A percentile compares a stretch with the other conserved stretches of the same genome.
Conservation (phyloP, 257 asterid species). For the Mitragyna speciosa region DNA sequence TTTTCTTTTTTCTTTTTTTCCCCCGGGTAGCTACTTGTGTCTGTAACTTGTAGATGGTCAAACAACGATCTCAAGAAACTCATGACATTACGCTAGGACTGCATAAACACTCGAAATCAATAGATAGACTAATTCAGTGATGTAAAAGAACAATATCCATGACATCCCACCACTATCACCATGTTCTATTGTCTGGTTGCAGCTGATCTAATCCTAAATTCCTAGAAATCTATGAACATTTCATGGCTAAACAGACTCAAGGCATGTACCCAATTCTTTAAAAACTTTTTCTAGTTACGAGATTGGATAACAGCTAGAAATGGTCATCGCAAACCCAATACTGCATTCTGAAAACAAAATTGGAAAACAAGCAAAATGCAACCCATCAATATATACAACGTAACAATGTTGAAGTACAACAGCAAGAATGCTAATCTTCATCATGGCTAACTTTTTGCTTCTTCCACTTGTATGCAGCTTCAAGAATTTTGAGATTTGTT, state of each 20-base stretch:
- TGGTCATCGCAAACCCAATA: background rate
- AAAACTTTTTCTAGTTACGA: background rate
- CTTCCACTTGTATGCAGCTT: constrained; percentile 96
- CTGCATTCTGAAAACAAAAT: background rate
- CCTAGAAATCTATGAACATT: background rate
- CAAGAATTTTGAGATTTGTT: constrained; percentile 70
- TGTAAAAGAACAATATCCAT: background rate
- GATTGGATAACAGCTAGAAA: background rate
- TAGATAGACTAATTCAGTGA: background rate
- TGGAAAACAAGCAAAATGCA: background rate
- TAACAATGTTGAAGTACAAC: background rate
- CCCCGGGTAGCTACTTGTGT: too few relatives aligned
- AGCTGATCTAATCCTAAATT: background rate
- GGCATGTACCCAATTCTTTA: background rate
- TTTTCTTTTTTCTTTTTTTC: too few relatives aligned
- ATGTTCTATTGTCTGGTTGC: background rate
- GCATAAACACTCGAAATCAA: background rate
- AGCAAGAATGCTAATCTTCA: constrained; percentile 40
- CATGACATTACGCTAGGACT: too few relatives aligned
- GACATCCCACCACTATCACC: background rate
- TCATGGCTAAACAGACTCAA: background rate
- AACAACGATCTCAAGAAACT: too few relatives aligned
- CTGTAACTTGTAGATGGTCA: too few relatives aligned
- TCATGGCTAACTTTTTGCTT: constrained; percentile 56
- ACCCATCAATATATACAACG: constrained; percentile 12